Percentiles rank a stretch among this genome's conserved stretches.
Evolutionary conservation across 352 stramenopile species (phyloP).

Genomic region (Globisporangium cylindrosporum): DNA sequence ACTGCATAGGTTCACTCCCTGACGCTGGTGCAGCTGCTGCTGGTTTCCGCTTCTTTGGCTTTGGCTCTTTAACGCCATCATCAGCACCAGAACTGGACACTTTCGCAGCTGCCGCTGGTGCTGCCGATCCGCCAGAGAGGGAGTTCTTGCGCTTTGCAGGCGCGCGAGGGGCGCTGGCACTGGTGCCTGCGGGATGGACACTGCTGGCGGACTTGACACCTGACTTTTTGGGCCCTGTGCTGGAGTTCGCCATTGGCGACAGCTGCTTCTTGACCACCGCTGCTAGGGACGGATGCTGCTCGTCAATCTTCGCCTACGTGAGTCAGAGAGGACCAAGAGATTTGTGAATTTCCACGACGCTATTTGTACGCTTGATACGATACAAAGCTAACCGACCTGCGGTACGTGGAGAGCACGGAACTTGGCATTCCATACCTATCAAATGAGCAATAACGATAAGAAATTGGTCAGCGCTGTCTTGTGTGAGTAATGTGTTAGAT

Average conservation of each 20-base stretch:
- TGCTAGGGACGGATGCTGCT: not conserved
- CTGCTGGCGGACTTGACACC: not conserved
- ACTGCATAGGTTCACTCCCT: not conserved
- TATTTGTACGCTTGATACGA: not conserved
- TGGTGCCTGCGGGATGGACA: not conserved
- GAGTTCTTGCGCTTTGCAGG: conserved; percentile 15
- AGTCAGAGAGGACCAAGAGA: not conserved
- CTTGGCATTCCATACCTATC: conserved; percentile 18
- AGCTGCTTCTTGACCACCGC: conserved; percentile 8
- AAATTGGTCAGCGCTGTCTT: not conserved
- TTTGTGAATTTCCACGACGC: not conserved
- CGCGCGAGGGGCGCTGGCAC: not conserved
- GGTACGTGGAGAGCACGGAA: conserved; percentile 2
- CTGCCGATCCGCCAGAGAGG: not conserved
- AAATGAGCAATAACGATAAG: not conserved
- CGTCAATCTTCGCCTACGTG: not conserved
- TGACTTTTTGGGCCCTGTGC: not conserved
- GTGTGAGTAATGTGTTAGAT: not conserved
- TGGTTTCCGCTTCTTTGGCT: conserved; percentile 16
- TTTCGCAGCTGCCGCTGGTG: not conserved
- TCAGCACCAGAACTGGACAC: not conserved
- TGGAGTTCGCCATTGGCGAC: not conserved
- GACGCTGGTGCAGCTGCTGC: not conserved
- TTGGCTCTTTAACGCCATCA: not conserved
- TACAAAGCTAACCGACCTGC: not conserved